Evolutionary conservation across 2,329 filamentous ascomycete species (phyloP), one percentile per base, ranked within the genome.

Genomic region (Botrytis hyacinthi): DNA sequence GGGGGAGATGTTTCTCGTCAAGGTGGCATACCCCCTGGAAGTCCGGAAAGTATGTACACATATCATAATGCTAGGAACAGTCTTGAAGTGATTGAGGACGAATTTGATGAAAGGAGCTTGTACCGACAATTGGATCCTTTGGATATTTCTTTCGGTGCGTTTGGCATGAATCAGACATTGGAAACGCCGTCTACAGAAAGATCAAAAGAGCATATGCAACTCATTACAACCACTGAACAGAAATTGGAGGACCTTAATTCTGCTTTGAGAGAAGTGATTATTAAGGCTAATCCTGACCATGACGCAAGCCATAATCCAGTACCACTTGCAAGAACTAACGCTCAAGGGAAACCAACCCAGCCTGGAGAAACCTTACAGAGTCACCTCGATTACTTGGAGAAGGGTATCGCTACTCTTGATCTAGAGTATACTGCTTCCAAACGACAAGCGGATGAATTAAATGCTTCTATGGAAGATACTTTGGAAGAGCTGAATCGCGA

Each of bases 91-190:
- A 80, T 84, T 14, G 87, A 89, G 10, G 83, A 89, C 73, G 87
- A 91, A 66, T 94, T 97, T 78, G 93, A 97, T 78, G 93, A 96
- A 76, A 87, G 90, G 73, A 93, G 90, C 79, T 84, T 94, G 12
- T 96, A 95, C 80, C 85, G 88, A 70, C 87, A 90, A 18, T 87
- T 92, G 9, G 92, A 94, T 76, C 87, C 89, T 74, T 81, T 91
- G 32, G 89, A 92, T 75, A 86, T 84, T 35, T 76, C 77, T 54
- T 76, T 74, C n/a, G 60, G 73, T 9, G 60, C 81, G 80, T 74
- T 81, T n/a, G 73, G 73, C 59, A 62, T 73, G 35, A 74, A 73
- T 32, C 70, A 76, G 3, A 73, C 62, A 61, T 67, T 74, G 65
- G 68, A 59, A 44, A 68, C 69, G 14, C 72, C 75, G 32, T 74